Evolutionary conservation across 176 grass and related monocot genomes (phyloP), one percentile per base, ranked within the genome.

Genomic region (Coix lacrymajobi): DNA sequence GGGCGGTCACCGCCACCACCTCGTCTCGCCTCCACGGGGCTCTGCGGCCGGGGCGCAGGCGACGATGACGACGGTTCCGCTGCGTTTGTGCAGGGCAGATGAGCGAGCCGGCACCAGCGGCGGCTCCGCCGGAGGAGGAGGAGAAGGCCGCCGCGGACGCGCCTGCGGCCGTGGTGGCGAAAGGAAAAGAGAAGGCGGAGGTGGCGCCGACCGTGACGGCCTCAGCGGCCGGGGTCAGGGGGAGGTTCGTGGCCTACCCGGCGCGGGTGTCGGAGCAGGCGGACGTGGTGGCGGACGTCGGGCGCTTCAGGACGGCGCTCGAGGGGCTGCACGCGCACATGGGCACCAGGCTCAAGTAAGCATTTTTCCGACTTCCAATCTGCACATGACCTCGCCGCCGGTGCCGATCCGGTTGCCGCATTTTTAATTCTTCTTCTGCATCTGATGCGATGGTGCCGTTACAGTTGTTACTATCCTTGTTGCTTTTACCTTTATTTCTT

Each of bases 311-410:
- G 83, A 38, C 66, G 73, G 88, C 79, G 79, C 88, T 90, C 58
- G 83, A 86, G 83, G 71, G 62, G 66, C 57, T 90, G 83, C 88
- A 90, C 88, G 79, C 79, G 57, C 83, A 86, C 65, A 90, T 90
- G 88, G 79, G 79, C 43, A 86, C 88, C 17, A 86, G 70, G 45
- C 79, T 86, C 58, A 90, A 86, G 88, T 90, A 90, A 83, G 88
- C 25, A 20, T 20, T 20, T 31, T 6, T 34, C 0, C 66, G 20
- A 45, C 14, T 22, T 19, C 13, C 24, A 62, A 52, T 36, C 61
- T 30, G 3, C 34, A 33, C 45, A 57, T 56, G n/a, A n/a, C 54
- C 8, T 40, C 58, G n/a, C 66, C 57, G 58, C 20, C 80, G 62
- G 69, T 46, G 12, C 36, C 51, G 81, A 69, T 89, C 76, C 24